These are phyloP conservation scores for Saccharomycopsis sp. DNA, from an alignment of 805 yeast genomes.

Conservation along the genomic window DNA sequence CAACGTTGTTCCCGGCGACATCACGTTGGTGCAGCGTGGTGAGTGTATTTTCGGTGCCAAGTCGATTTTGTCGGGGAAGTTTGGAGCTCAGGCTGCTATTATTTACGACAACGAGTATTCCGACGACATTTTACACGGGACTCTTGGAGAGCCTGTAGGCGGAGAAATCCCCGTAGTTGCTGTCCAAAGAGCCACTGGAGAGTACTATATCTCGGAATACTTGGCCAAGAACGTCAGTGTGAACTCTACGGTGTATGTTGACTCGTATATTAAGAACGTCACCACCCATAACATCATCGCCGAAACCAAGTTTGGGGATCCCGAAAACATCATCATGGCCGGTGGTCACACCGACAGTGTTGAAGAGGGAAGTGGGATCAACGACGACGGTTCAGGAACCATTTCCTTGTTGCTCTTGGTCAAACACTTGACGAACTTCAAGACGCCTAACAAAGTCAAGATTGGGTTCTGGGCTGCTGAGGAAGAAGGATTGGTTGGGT, in stretches of 20 bases:
- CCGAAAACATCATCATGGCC: conserved; percentile 75
- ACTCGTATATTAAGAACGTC: conserved; percentile 60
- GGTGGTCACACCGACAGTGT: conserved; percentile 96
- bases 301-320: conserved; percentile 78
- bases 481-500: conserved; percentile 91
- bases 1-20: conserved; percentile 30
- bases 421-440: conserved; percentile 65
- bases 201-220: conserved; percentile 31
- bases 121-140: conserved; percentile 51
- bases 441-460: conserved; percentile 79
- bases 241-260: conserved; percentile 47
- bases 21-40: conserved; percentile 79
- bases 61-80: conserved; percentile 65
- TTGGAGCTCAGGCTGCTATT: conserved; percentile 71
- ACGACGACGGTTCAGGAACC: conserved; percentile 93
- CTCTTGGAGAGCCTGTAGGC: conserved; percentile 65
- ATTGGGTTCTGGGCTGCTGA: conserved; percentile 99
- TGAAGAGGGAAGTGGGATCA: conserved; percentile 88
- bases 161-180: conserved; percentile 61
- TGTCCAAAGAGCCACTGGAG: conserved; percentile 52
- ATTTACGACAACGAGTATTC: conserved; percentile 61
- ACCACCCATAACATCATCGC: conserved; percentile 77
- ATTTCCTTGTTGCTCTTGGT: conserved; percentile 83
- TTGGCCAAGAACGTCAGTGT: conserved; percentile 28
- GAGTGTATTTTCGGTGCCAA: conserved; percentile 78